These are phyloP conservation scores for Cylindrotheca closterium DNA, from an alignment of 108 stramenopile species.

Conservation along the genomic window DNA sequence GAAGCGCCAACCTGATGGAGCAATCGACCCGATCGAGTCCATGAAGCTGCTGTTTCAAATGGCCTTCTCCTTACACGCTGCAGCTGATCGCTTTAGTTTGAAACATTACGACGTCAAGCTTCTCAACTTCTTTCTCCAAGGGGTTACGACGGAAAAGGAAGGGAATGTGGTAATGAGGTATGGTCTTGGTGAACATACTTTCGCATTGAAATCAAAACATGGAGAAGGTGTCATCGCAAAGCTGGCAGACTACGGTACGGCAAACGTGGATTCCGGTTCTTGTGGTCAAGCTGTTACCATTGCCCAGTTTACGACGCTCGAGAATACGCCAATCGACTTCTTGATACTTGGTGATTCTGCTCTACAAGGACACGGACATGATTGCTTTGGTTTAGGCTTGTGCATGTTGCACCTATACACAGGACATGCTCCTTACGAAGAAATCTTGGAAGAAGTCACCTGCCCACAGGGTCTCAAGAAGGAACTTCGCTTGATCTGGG, in stretches of 20 bases:
- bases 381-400: constrained; percentile 92
- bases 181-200: constrained; percentile 76
- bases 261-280: constrained; percentile 74
- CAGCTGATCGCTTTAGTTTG: constrained; percentile 74
- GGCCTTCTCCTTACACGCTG: constrained; percentile 88
- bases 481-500: constrained; percentile 80
- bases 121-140: constrained; percentile 92
- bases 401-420: constrained; percentile 95
- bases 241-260: constrained; percentile 98
- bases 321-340: constrained; percentile 95
- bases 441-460: constrained; percentile 85
- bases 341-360: constrained; percentile 88
- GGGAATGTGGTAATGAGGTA: constrained; percentile 67
- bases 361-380: constrained; percentile 86
- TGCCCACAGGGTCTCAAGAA: constrained; percentile 70
- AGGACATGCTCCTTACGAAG: constrained; percentile 96
- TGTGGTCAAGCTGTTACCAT: constrained; percentile 83
- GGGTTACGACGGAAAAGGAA: constrained; percentile 18
- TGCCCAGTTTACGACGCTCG: constrained; percentile 95
- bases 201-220: constrained; percentile 57
- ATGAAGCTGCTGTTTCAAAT: constrained; percentile 89
- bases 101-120: constrained; percentile 99
- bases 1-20: constrained; percentile 55
- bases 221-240: constrained; percentile 77
- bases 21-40: constrained; percentile 43